Percentiles rank a stretch among this genome's conserved stretches.
These are phyloP conservation scores for Choiromyces venosus DNA, from an alignment of 495 filamentous ascomycete species.

Conservation along the genomic window DNA sequence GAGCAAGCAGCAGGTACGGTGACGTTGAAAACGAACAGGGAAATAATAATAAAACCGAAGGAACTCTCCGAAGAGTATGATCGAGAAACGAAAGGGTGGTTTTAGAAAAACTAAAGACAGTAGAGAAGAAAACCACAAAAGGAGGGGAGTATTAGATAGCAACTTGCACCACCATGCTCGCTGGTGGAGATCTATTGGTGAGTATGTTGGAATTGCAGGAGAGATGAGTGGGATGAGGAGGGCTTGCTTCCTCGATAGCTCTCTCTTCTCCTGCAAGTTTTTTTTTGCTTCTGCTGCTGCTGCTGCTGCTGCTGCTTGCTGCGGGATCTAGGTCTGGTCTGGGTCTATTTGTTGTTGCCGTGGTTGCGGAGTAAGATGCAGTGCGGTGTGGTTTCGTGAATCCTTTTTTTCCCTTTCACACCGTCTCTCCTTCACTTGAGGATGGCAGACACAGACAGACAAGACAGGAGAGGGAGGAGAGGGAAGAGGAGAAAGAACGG, in stretches of 20 bases:
- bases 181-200: constrained; percentile 5
- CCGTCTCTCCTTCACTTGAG: not conserved
- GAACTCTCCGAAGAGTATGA: constrained; percentile 22
- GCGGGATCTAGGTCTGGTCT: not conserved
- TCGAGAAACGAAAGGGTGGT: constrained; percentile 26
- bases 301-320: not conserved
- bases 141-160: constrained; percentile 21
- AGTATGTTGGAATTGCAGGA: not conserved
- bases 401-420: not conserved
- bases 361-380: not conserved
- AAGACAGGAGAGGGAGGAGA: not conserved
- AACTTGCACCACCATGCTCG: constrained; percentile 34
- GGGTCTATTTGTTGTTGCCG: not conserved
- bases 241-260: not conserved
- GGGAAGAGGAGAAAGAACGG: not conserved
- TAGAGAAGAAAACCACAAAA: constrained; percentile 10
- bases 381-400: not conserved
- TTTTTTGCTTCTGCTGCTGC: not conserved
- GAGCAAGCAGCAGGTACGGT: not conserved
- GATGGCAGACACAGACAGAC: not conserved
- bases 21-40: constrained; percentile 13
- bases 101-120: constrained; percentile 16
- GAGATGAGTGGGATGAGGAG: not conserved
- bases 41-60: constrained; percentile 18
- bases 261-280: not conserved